Conservation (phyloP, 768 basidiomycete genomes). For the Pleurotus tuoliensis region DNA sequence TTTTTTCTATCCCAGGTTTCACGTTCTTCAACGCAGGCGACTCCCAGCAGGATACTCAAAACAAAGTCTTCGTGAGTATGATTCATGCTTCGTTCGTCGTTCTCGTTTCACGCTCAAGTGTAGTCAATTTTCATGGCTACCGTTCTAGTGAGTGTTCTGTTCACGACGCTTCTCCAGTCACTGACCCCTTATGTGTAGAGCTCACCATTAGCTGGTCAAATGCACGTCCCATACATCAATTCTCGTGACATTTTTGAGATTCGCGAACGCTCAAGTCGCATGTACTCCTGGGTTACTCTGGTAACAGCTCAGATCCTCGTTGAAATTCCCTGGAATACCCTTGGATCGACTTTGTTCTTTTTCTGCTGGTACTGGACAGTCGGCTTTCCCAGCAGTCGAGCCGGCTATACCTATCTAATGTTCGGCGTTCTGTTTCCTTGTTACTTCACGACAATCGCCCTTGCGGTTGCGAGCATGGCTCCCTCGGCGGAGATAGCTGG, state of each 20-base stretch:
- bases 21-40: constrained; percentile 58
- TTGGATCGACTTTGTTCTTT: constrained; percentile 56
- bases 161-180: constrained; percentile 41
- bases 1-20: constrained; percentile 27
- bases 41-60: constrained; percentile 55
- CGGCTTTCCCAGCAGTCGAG: constrained; percentile 49
- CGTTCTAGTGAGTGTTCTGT: constrained; percentile 37
- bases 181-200: constrained; percentile 10
- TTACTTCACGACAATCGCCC: constrained; percentile 45
- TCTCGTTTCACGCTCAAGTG: not conserved
- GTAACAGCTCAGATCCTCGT: constrained; percentile 51
- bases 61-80: constrained; percentile 57
- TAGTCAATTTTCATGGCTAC: constrained; percentile 56
- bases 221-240: constrained; percentile 57
- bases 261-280: constrained; percentile 61
- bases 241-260: constrained; percentile 63
- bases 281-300: constrained; percentile 59
- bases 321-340: constrained; percentile 60
- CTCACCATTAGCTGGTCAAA: constrained; percentile 57
- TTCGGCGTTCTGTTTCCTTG: constrained; percentile 50
- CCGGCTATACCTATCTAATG: constrained; percentile 56
- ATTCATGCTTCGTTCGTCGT: constrained; percentile 5
- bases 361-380: constrained; percentile 72
- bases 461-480: constrained; percentile 44
- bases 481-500: constrained; percentile 42